These are phyloP conservation scores for Radiomyces spectabilis DNA, from an alignment of 192 early-diverging fungal species.

Conservation along the genomic window DNA sequence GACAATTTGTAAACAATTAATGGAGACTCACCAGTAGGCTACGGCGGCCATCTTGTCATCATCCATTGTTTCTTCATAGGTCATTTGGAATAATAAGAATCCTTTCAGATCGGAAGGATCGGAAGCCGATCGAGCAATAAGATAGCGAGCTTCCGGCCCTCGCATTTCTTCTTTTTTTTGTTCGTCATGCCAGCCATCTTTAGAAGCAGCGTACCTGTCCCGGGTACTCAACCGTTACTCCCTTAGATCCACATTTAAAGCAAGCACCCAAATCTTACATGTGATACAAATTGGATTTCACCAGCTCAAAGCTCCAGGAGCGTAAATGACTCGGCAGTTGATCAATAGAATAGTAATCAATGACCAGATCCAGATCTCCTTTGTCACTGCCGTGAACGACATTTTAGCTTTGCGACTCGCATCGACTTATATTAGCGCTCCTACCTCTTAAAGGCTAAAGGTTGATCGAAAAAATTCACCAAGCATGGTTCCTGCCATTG, in stretches of 20 bases:
- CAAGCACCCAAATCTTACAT: conserved; percentile 30
- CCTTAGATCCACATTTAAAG: background rate
- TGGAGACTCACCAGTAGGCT: conserved; percentile 53
- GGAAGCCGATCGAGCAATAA: conserved; percentile 35
- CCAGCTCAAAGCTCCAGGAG: conserved; percentile 44
- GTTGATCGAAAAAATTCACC: too few species aligned
- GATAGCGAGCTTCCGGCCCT: conserved; percentile 43
- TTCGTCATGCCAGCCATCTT: conserved; percentile 57
- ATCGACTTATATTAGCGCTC: too few species aligned
- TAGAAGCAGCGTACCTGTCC: conserved; percentile 45
- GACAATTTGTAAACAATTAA: too few species aligned
- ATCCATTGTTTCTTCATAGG: conserved; percentile 55
- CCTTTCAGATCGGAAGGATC: conserved; percentile 36
- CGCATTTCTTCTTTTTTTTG: conserved; percentile 52
- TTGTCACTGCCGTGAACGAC: too few species aligned
- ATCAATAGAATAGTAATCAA: conserved; percentile 33
- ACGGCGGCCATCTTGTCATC: conserved; percentile 40
- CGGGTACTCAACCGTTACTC: too few species aligned
- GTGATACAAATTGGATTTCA: conserved; percentile 54
- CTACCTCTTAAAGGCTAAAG: too few species aligned
- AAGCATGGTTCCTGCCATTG: too few species aligned
- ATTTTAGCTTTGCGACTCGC: too few species aligned
- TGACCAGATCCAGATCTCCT: conserved; percentile 9
- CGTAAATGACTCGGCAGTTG: conserved; percentile 28
- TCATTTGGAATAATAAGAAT: conserved; percentile 55